A percentile compares a stretch with the other conserved stretches of the same genome.
Conservation (phyloP, 1,284 basidiomycete species). For the Boletellus deceptivus region DNA sequence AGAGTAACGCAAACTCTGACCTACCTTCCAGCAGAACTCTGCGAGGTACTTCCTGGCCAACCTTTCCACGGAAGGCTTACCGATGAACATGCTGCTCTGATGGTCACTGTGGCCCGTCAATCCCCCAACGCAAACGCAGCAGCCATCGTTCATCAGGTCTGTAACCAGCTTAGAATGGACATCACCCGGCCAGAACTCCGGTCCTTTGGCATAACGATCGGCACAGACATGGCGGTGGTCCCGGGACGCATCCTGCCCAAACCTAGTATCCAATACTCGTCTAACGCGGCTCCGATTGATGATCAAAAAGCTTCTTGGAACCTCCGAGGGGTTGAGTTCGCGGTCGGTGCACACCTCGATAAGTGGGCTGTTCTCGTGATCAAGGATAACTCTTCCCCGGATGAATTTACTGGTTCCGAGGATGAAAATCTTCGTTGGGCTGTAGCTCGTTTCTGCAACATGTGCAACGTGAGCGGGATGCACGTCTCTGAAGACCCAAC, state of each 20-base stretch:
- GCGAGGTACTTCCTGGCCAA: slow-evolving; percentile 67
- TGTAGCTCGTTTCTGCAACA: slow-evolving; percentile 50
- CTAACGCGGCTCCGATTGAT: slow-evolving; percentile 46
- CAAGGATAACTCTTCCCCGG: slow-evolving; percentile 44
- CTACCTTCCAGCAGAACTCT: slow-evolving; percentile 63
- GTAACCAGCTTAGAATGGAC: slow-evolving; percentile 56
- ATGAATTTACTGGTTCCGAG: slow-evolving; percentile 48
- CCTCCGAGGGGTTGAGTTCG: slow-evolving; percentile 59
- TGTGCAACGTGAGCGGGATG: slow-evolving; percentile 63
- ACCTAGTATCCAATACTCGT: slow-evolving; percentile 55
- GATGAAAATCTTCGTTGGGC: slow-evolving; percentile 50
- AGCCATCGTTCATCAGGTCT: slow-evolving; percentile 39
- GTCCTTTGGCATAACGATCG: slow-evolving; percentile 60
- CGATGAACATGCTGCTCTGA: slow-evolving; percentile 63
- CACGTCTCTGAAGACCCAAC: slow-evolving; percentile 28
- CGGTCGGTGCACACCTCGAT: slow-evolving; percentile 48
- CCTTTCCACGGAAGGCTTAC: slow-evolving; percentile 64
- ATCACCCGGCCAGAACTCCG: slow-evolving; percentile 40
- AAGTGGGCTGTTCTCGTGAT: slow-evolving; percentile 67
- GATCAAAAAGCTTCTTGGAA: slow-evolving; percentile 63
- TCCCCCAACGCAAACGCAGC: slow-evolving; percentile 64
- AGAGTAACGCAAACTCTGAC: not conserved
- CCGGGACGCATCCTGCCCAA: slow-evolving; percentile 64
- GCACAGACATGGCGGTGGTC: slow-evolving; percentile 65
- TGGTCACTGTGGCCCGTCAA: slow-evolving; percentile 65